Evolutionary conservation across 306 rosid species (phyloP).

Genomic region (Malus sylvestris): DNA sequence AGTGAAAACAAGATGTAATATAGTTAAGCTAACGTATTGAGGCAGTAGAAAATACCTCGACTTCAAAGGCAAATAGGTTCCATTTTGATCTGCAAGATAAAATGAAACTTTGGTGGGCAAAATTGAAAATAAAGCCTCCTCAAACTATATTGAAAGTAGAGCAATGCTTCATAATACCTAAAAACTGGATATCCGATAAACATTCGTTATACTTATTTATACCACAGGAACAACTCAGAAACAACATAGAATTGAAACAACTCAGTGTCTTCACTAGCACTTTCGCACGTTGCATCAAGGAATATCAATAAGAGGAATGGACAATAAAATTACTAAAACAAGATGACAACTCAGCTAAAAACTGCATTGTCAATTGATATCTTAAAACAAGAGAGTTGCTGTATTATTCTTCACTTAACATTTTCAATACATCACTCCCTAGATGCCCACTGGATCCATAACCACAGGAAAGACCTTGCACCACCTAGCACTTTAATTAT

Average conservation of each 20-base stretch:
- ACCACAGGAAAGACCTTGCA: not conserved
- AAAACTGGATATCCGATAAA: not conserved
- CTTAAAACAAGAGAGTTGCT: not conserved
- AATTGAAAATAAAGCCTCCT: not conserved
- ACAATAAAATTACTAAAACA: not conserved
- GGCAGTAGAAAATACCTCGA: conserved; percentile 42
- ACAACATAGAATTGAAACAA: not conserved
- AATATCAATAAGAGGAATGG: not conserved
- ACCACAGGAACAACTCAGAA: not conserved
- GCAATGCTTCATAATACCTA: not conserved
- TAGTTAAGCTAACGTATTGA: conserved; percentile 9
- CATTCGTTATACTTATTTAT: not conserved
- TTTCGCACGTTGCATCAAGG: not conserved
- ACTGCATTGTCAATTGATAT: not conserved
- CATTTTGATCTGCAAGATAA: conserved; percentile 47
- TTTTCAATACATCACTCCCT: not conserved
- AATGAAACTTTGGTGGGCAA: conserved; percentile 7
- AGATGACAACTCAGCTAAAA: not conserved
- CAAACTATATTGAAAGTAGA: not conserved
- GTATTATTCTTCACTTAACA: not conserved
- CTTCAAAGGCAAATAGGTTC: conserved; percentile 33
- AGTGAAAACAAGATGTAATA: conserved; percentile 9
- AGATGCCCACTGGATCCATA: not conserved
- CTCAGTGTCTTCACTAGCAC: not conserved
- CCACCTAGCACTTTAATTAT: not conserved